Base-by-base conservation (phyloP, 352 stramenopile genomes). In the Phytophthora vignae region DNA sequence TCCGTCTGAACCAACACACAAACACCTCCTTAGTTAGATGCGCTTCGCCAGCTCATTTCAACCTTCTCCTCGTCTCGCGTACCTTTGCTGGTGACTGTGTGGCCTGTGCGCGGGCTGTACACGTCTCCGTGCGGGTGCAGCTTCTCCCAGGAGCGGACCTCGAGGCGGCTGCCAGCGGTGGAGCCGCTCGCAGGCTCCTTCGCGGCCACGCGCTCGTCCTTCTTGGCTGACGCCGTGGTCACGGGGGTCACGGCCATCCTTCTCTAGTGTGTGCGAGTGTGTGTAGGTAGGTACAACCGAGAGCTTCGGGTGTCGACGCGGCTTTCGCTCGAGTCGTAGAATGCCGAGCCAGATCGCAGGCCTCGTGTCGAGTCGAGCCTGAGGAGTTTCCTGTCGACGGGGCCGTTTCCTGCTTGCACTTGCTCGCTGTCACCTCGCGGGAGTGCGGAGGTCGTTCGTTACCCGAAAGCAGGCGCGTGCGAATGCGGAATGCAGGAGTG, bases 41-140 rank as follows among this genome's bases (percentile, higher is more conserved):
- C 36, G 11, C 36, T 17, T 11, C 36, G 29, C 29, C 29, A 33
- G 21, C 33, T 14, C 2, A 22, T 25, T 27, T 25, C 38, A 53
- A 8, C 40, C 40, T 4, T 17, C 40, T 42, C 36, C 15, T 15
- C 4, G 25, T 46, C 56, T 9, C n/a, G 50, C 68, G 38, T 67
- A 93, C 88, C 79, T 69, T 91, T 87, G 70, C 84, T 86, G 33
- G 90, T 88, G 55, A 96, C 90, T 21, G 88, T 96, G 77, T 97
- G 90, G 17, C 90, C 90, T 33, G 90, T 97, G 49, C 90, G 86
- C 5, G 90, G 88, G 22, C 85, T 95, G 74, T 96, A 97, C 17
- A 87, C 80, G 49, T 95, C 89, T 62, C 89, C 90, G 8, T 88
- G 81, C 15, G 82, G 84, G 21, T 92, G 71, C 38, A 96, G 77